Conservation (phyloP, 768 basidiomycete species). For the Tricholoma hemisulphureum region DNA sequence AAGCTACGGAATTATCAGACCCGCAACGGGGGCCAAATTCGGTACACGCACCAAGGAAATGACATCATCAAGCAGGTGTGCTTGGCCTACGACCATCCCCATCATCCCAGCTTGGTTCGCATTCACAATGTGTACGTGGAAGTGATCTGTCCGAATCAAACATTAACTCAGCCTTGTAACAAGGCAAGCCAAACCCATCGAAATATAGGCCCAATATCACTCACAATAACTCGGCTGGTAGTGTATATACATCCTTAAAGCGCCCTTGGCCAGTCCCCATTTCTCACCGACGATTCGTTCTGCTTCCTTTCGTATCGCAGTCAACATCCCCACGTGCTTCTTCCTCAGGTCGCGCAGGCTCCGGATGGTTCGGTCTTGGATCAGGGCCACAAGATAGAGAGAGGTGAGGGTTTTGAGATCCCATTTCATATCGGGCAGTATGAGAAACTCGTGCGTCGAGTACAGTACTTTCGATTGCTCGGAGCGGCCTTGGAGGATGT, state of each 20-base stretch:
- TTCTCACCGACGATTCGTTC: constrained; percentile 49
- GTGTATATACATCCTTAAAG: constrained; percentile 81
- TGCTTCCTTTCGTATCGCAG: constrained; percentile 59
- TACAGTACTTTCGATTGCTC: constrained; percentile 75
- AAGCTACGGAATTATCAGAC: constrained; percentile 19
- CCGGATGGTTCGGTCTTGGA: constrained; percentile 55
- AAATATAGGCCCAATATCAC: too few relatives aligned
- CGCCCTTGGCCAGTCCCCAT: constrained; percentile 64
- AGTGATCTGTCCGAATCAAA: constrained; percentile 67
- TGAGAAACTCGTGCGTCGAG: constrained; percentile 62
- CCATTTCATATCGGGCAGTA: constrained; percentile 98
- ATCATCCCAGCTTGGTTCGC: constrained; percentile 59
- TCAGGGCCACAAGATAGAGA: constrained; percentile 84
- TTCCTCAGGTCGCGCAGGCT: constrained; percentile 75
- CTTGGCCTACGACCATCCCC: constrained; percentile 86
- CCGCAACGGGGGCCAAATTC: too few relatives aligned
- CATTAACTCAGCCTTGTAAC: too few relatives aligned
- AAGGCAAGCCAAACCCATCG: too few relatives aligned
- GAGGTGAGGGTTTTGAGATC: constrained; percentile 71
- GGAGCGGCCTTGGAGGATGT: constrained; percentile 74
- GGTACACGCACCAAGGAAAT: constrained; percentile 67
- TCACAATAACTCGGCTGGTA: constrained; percentile 96
- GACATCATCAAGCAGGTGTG: constrained; percentile 89
- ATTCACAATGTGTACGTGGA: constrained; percentile 92
- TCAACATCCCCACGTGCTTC: constrained; percentile 65